phyloP scores from a whole-genome alignment of 2,329 filamentous ascomycete genomes.

The Dryadomyces sulphureus region DNA sequence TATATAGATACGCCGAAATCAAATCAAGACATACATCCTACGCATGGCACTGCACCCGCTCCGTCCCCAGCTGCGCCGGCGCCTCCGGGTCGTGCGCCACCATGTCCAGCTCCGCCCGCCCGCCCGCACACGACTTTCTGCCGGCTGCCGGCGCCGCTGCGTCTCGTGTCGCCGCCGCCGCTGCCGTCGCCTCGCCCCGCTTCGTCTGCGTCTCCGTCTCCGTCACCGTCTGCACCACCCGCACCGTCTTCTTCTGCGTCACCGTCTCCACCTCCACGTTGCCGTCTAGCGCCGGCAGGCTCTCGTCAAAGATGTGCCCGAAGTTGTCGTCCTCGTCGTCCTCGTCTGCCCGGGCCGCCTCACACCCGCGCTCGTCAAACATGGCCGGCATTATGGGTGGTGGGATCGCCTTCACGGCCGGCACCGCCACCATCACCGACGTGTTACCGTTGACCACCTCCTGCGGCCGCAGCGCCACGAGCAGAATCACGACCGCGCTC shows the following conservation, averaged over 20 bases:
- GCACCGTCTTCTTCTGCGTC: constrained; percentile 11
- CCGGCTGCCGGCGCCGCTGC: neutral
- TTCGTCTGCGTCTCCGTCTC: constrained; percentile 14
- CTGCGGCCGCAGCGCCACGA: constrained; percentile 25
- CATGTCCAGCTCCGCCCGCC: neutral
- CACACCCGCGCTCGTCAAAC: no score
- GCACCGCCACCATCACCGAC: neutral
- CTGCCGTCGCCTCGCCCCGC: constrained; percentile 11
- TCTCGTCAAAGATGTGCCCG: neutral
- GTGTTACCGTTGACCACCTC: constrained; percentile 9
- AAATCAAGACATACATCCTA: no score
- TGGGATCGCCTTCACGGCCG: neutral
- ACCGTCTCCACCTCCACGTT: constrained; percentile 5
- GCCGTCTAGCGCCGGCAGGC: neutral
- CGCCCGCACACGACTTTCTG: no score
- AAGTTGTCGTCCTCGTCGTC: neutral
- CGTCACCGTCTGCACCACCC: constrained; percentile 14
- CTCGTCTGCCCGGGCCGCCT: neutral
- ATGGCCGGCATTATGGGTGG: no score
- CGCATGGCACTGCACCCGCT: neutral
- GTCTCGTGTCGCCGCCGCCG: neutral
- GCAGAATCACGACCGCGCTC: constrained; percentile 35
- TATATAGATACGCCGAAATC: no score
- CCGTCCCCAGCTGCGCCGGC: neutral
- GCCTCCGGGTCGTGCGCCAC: neutral